phyloP scores from a whole-genome alignment of 1,284 basidiomycete species.

The Phellopilus nigrolimitatus region DNA sequence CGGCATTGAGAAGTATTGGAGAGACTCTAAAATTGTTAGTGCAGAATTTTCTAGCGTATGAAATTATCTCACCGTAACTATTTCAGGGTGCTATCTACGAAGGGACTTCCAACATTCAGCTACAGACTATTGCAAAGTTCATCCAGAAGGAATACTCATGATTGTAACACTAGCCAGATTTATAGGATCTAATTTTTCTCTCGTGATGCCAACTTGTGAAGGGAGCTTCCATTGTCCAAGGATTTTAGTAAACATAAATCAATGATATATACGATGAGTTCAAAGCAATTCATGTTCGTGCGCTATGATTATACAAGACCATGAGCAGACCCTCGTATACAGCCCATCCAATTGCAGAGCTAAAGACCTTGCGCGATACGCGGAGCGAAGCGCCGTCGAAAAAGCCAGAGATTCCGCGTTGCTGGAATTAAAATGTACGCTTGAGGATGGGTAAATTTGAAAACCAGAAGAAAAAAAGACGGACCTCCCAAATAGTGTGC shows the following conservation, averaged over 20 bases:
- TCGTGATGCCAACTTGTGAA: no score
- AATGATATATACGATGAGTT: no score
- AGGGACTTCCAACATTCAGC: conserved; percentile 94
- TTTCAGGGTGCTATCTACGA: conserved; percentile 86
- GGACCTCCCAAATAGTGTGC: conserved; percentile 61
- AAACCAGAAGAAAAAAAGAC: conserved; percentile 26
- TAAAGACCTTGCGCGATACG: conserved; percentile 83
- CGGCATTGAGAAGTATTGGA: conserved; percentile 91
- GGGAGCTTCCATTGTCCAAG: no score
- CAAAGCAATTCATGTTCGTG: no score
- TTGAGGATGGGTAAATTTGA: conserved; percentile 5
- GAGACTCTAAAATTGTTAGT: conserved; percentile 92
- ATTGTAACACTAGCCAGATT: no score
- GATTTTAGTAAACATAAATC: not conserved
- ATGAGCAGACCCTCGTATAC: conserved; percentile 83
- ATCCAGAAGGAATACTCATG: conserved; percentile 76
- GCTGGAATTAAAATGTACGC: conserved; percentile 40
- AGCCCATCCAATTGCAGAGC: conserved; percentile 89
- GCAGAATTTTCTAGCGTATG: no score
- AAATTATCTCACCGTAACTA: conserved; percentile 18
- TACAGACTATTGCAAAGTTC: conserved; percentile 93
- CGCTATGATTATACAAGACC: conserved; percentile 38
- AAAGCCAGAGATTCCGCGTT: conserved; percentile 74
- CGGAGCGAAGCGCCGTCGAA: conserved; percentile 84
- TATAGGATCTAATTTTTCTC: no score